These are phyloP conservation scores for Gautieria morchelliformis DNA, from an alignment of 768 basidiomycete species.

Conservation along the genomic window DNA sequence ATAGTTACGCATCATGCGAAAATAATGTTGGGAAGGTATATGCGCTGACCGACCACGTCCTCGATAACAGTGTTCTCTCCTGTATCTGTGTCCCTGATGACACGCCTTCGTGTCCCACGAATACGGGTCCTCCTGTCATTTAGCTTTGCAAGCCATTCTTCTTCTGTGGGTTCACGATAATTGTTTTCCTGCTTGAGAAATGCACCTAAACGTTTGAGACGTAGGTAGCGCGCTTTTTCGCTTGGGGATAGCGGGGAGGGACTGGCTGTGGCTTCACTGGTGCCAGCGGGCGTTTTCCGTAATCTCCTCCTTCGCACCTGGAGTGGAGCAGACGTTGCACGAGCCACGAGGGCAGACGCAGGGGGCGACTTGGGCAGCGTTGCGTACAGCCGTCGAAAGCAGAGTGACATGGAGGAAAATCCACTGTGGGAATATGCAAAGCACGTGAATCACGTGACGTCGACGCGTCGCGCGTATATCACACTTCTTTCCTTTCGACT, in stretches of 20 bases:
- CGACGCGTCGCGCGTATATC: background rate
- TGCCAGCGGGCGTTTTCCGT: slow-evolving; percentile 26
- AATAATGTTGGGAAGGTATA: slow-evolving; percentile 85
- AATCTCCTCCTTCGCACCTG: slow-evolving; percentile 63
- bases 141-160: slow-evolving; percentile 49
- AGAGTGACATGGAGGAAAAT: slow-evolving; percentile 5
- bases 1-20: slow-evolving; percentile 76
- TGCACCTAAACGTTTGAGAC: slow-evolving; percentile 44
- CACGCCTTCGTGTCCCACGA: slow-evolving; percentile 44
- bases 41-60: slow-evolving; percentile 60
- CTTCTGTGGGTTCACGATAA: slow-evolving; percentile 31
- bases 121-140: slow-evolving; percentile 51
- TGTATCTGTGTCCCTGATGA: slow-evolving; percentile 23
- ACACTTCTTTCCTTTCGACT: background rate
- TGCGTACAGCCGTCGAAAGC: slow-evolving; percentile 32
- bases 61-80: slow-evolving; percentile 33
- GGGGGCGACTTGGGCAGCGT: slow-evolving; percentile 17
- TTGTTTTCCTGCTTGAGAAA: slow-evolving; percentile 28
- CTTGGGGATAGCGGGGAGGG: slow-evolving; percentile 52
- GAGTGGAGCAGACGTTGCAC: slow-evolving; percentile 62
- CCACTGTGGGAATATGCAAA: background rate
- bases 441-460: background rate
- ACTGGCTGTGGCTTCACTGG: slow-evolving; percentile 21
- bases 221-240: slow-evolving; percentile 52
- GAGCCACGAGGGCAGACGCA: slow-evolving; percentile 38